Evolutionary conservation across 495 filamentous ascomycete species (phyloP).

Genomic region (Haplographium delicatum): DNA sequence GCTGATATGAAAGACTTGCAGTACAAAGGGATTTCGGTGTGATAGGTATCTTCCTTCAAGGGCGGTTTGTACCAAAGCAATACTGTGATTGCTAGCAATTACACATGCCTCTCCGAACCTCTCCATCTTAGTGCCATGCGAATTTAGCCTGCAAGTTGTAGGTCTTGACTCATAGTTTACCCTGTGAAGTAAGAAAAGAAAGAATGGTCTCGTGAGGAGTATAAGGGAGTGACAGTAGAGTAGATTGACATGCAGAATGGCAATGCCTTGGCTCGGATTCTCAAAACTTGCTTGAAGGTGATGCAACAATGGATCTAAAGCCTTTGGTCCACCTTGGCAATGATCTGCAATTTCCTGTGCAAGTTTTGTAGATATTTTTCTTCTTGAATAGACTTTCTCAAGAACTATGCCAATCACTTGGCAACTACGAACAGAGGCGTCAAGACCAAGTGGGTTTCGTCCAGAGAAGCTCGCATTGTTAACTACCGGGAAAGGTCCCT

Average conservation of each 20-base stretch:
- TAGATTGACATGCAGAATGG: constrained; percentile 56
- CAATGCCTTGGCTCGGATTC: constrained; percentile 49
- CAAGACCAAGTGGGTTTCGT: constrained; percentile 32
- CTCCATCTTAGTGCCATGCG: constrained; percentile 37
- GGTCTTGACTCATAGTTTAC: constrained; percentile 4
- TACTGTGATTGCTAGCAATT: constrained; percentile 60
- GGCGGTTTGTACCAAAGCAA: constrained; percentile 55
- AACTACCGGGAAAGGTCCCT: constrained; percentile 29
- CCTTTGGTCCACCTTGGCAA: constrained; percentile 41
- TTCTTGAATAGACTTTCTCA: constrained; percentile 61
- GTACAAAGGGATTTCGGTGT: constrained; percentile 61
- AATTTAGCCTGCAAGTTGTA: not conserved
- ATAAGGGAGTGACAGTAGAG: constrained; percentile 54
- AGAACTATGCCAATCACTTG: constrained; percentile 63
- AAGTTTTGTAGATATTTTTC: constrained; percentile 61
- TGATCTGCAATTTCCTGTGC: constrained; percentile 62
- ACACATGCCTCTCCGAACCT: constrained; percentile 68
- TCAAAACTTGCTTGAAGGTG: constrained; percentile 42
- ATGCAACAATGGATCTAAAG: constrained; percentile 39
- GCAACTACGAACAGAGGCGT: constrained; percentile 51
- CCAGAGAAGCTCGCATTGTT: constrained; percentile 33
- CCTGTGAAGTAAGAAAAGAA: constrained; percentile 35
- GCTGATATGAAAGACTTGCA: constrained; percentile 35
- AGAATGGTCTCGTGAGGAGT: constrained; percentile 56
- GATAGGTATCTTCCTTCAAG: constrained; percentile 57